Base-by-base conservation (phyloP, 129 eudicot species). In the Tagetes patula region DNA sequence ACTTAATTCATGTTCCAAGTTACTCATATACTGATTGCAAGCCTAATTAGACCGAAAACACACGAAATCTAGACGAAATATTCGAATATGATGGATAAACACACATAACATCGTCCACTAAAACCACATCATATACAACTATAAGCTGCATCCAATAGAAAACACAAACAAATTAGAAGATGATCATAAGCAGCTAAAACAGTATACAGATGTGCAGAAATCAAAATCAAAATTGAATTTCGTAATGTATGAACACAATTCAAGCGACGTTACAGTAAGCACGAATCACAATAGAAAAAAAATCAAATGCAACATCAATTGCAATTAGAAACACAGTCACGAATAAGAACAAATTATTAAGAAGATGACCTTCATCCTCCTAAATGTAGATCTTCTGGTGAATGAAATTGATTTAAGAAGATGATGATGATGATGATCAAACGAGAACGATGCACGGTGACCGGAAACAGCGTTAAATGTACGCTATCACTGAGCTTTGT, bases 371-470 rank as follows among this genome's bases (percentile, higher is more conserved):
- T 91, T 87, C 96, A 91, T 86, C 79, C 75, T 75, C 36, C 49
- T 71, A 82, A 83, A 71, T 63, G 80, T 83, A 76, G 84, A 76
- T 79, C 82, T 88, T 60, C 90, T 86, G 75, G 95, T 84, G 84
- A 61, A 31, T 72, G 72, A 56, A 32, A 67, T 13, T 14, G 81
- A 8, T 39, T 41, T 69, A 0, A 33, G 47, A 8, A 71, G 52
- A 38, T 70, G 65, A 67, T 8, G 73, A 55, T 12, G 74, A 38
- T 5, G 76, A 47, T 13, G 74, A n/a, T 37, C 53, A 33, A 8
- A n/a, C 60, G 72, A 53, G 49, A 41, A 61, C 80, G 77, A 77
- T 36, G 37, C 41, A 41, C 73, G 82, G 82, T 27, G 63, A 32
- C 41, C 52, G 81, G 69, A 49, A 60, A 60, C 64, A 80, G 41